Percentiles rank a stretch among this genome's conserved stretches.
phyloP scores from a whole-genome alignment of 495 filamentous ascomycete genomes.

The Glarea lozoyensis region DNA sequence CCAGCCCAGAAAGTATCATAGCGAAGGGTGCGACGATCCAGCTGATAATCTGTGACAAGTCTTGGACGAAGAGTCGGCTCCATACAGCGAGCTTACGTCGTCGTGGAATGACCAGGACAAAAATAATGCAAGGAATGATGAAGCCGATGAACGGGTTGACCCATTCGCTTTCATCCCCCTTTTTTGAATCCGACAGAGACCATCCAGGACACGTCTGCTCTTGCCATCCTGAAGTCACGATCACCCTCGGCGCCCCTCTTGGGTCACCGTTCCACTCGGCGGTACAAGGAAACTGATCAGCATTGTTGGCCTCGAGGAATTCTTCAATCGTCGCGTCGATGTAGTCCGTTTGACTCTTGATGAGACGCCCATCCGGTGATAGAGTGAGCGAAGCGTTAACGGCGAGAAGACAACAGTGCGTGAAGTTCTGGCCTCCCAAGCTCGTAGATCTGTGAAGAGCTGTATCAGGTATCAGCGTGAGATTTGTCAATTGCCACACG shows the following conservation, averaged over 20 bases:
- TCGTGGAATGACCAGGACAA: constrained; percentile 21
- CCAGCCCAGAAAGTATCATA: constrained; percentile 22
- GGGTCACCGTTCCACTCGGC: constrained; percentile 24
- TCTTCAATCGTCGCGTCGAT: constrained; percentile 1
- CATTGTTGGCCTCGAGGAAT: constrained; percentile 1
- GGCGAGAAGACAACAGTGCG: constrained; percentile 14
- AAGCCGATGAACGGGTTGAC: constrained; percentile 19
- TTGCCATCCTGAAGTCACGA: constrained; percentile 15
- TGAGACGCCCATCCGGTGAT: constrained; percentile 1
- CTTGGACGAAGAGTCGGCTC: constrained; percentile 4
- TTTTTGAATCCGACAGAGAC: constrained; percentile 8
- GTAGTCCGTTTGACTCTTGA: background rate
- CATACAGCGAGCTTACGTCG: constrained; percentile 4
- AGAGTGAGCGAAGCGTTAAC: constrained; percentile 7
- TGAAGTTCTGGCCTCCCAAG: constrained; percentile 11
- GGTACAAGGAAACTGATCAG: constrained; percentile 27
- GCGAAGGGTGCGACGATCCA: constrained; percentile 7
- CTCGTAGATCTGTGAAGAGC: background rate
- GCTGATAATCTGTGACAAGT: background rate
- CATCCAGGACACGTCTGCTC: constrained; percentile 18
- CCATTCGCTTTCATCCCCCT: constrained; percentile 10
- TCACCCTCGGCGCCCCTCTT: constrained; percentile 22
- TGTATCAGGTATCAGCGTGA: constrained; percentile 1
- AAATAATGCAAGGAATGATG: constrained; percentile 21
- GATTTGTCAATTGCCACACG: constrained; percentile 6